These are phyloP conservation scores for Cryphonectria parasitica DNA, from an alignment of 2,329 filamentous ascomycete genomes.

Conservation along the genomic window DNA sequence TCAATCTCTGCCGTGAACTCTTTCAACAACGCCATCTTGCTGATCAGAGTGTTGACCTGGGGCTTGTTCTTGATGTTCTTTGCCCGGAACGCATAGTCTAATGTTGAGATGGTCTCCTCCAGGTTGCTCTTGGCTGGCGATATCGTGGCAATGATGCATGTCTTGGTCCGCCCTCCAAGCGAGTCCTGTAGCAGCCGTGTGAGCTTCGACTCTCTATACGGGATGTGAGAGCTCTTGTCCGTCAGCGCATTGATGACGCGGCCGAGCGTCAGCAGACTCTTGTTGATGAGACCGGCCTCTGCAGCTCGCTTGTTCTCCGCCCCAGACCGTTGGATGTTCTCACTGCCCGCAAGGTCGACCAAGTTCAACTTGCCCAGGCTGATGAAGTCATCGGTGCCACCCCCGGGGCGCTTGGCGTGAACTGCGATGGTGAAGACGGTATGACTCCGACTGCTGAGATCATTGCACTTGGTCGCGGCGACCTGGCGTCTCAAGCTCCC, in stretches of 20 bases:
- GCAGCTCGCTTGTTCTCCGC: slow-evolving; percentile 97
- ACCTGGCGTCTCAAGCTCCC: slow-evolving; percentile 95
- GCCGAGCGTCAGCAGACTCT: slow-evolving; percentile 90
- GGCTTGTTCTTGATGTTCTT: slow-evolving; percentile 99
- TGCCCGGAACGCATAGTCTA: slow-evolving; percentile 96
- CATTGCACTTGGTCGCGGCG: slow-evolving; percentile 99
- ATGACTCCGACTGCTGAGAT: slow-evolving; percentile 94
- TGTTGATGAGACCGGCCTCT: slow-evolving; percentile 97
- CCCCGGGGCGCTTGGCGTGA: slow-evolving; percentile 79
- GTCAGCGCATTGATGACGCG: slow-evolving; percentile 97
- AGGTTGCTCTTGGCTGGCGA: slow-evolving; percentile 94
- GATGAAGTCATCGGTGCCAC: slow-evolving; percentile 87
- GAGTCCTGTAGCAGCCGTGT: slow-evolving; percentile 96
- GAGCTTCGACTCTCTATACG: slow-evolving; percentile 90
- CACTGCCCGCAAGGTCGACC: slow-evolving; percentile 94
- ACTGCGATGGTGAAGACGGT: slow-evolving; percentile 97
- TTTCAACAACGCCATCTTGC: slow-evolving; percentile 87
- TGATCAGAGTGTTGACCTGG: slow-evolving; percentile 88
- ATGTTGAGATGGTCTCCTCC: slow-evolving; percentile 96
- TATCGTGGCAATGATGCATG: slow-evolving; percentile 96
- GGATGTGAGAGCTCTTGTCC: slow-evolving; percentile 87
- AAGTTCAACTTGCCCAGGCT: slow-evolving; percentile 93
- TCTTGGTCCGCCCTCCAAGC: slow-evolving; percentile 92
- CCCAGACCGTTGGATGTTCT: slow-evolving; percentile 96
- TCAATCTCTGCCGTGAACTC: slow-evolving; percentile 95